Evolutionary conservation across 176 grass and related monocot species (phyloP).

Genomic region (Ensete ventricosum): DNA sequence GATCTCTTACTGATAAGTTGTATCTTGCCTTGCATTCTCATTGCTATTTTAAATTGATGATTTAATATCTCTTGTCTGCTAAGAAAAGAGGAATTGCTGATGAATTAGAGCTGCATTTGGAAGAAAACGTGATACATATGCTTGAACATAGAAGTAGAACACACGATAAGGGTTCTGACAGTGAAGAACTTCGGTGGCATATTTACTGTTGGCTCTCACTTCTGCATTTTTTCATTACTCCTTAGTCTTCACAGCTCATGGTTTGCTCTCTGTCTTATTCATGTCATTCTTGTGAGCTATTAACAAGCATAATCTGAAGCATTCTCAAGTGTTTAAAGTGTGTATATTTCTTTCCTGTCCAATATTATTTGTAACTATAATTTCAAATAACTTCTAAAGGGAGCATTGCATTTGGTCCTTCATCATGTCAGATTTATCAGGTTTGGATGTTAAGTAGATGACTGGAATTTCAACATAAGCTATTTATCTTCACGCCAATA

Average conservation of each 20-base stretch:
- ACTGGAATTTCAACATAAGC: too few species aligned
- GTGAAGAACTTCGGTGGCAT: too few species aligned
- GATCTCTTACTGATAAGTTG: background rate
- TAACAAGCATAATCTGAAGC: background rate
- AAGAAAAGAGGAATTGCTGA: background rate
- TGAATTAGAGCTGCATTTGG: too few species aligned
- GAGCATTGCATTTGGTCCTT: background rate
- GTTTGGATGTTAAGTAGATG: too few species aligned
- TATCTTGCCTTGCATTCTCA: constrained; percentile 1
- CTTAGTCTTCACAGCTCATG: too few species aligned
- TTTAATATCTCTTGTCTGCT: constrained; percentile 3
- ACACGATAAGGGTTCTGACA: too few species aligned
- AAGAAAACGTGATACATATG: too few species aligned
- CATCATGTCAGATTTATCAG: too few species aligned
- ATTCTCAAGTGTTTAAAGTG: background rate
- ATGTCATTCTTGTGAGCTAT: background rate
- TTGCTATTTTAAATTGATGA: constrained; percentile 9
- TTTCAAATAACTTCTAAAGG: background rate
- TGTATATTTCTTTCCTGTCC: background rate
- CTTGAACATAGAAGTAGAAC: too few species aligned
- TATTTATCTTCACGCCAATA: background rate
- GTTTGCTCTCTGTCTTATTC: background rate
- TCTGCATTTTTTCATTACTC: too few species aligned
- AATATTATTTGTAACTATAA: background rate
- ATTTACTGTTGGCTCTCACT: too few species aligned